phyloP scores from a whole-genome alignment of 208 protist species.

The Wallacemonas sp. region DNA sequence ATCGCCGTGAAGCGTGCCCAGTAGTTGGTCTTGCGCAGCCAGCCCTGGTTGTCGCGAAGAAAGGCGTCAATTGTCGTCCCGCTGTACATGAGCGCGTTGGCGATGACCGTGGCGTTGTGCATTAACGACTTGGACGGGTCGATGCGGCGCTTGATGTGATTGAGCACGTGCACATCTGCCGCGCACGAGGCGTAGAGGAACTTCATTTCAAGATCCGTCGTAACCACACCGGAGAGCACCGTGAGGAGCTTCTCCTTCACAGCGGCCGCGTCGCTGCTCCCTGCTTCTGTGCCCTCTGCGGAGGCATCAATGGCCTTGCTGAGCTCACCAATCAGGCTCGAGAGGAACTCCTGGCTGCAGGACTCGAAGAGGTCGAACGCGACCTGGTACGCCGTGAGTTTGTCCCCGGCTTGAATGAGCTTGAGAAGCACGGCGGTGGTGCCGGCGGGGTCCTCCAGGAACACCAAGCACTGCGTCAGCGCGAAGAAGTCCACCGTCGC shows the following conservation, averaged over 20 bases:
- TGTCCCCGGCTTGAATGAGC: slow-evolving; percentile 67
- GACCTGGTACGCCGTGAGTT: slow-evolving; percentile 80
- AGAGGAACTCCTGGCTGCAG: slow-evolving; percentile 89
- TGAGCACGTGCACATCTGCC: slow-evolving; percentile 94
- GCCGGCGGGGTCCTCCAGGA: slow-evolving; percentile 87
- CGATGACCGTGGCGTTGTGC: slow-evolving; percentile 95
- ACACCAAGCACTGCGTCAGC: slow-evolving; percentile 94
- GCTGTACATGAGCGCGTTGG: slow-evolving; percentile 97
- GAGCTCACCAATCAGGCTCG: slow-evolving; percentile 52
- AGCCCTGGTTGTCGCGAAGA: slow-evolving; percentile 97
- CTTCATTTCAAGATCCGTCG: slow-evolving; percentile 93
- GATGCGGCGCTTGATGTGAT: slow-evolving; percentile 93
- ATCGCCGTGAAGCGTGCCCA: slow-evolving; percentile 98
- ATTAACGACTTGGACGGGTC: slow-evolving; percentile 74
- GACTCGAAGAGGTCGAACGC: slow-evolving; percentile 90
- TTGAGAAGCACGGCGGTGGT: slow-evolving; percentile 82
- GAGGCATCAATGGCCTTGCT: slow-evolving; percentile 13
- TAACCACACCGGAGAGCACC: slow-evolving; percentile 85
- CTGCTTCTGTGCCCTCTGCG: slow-evolving; percentile 1
- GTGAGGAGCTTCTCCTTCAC: slow-evolving; percentile 69
- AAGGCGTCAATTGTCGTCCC: slow-evolving; percentile 98
- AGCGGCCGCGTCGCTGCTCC: slow-evolving; percentile 17
- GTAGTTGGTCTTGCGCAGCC: slow-evolving; percentile 95
- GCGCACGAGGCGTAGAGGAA: slow-evolving; percentile 96
- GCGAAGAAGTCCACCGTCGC: slow-evolving; percentile 89